A percentile compares a stretch with the other conserved stretches of the same genome.
Conservation (phyloP, 2,329 filamentous ascomycete genomes). For the Stagonosporopsis rhizophila region DNA sequence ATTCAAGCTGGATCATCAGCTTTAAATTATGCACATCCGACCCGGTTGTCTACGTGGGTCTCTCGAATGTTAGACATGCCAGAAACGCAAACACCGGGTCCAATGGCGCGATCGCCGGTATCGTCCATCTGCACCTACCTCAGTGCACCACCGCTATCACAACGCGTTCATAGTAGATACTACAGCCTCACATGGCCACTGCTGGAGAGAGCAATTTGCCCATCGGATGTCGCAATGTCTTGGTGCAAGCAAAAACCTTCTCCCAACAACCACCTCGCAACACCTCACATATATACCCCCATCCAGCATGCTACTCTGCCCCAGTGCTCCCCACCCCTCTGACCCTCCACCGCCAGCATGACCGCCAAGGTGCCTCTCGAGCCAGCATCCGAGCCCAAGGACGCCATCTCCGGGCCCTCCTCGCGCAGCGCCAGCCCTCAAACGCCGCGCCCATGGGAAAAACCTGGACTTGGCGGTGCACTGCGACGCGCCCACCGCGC, state of each 20-base stretch:
- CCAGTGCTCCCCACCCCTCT: not conserved
- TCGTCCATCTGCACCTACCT: not conserved
- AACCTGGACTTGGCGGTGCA: slow-evolving; percentile 22
- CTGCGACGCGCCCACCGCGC: slow-evolving; percentile 20
- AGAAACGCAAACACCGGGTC: slow-evolving; percentile 3
- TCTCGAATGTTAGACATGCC: not conserved
- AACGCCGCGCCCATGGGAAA: slow-evolving; percentile 19
- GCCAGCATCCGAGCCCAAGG: slow-evolving; percentile 5
- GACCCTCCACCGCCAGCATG: slow-evolving; percentile 3
- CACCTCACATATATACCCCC: not conserved
- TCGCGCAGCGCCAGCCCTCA: slow-evolving; percentile 14
- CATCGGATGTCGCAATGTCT: slow-evolving; percentile 11
- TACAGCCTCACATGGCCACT: not conserved
- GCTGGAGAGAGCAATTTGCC: not conserved
- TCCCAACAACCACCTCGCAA: too few species aligned
- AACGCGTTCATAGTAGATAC: not conserved
- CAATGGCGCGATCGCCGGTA: slow-evolving; percentile 12
- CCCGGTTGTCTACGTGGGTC: not conserved
- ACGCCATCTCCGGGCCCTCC: slow-evolving; percentile 8
- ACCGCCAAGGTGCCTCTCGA: slow-evolving; percentile 9
- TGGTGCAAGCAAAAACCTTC: not conserved
- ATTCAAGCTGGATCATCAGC: not conserved
- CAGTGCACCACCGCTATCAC: not conserved
- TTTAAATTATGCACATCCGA: not conserved
- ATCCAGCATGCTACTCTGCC: not conserved